Evolutionary conservation across 2,329 filamentous ascomycete genomes (phyloP).

Genomic region (Pseudomassariella vexata): DNA sequence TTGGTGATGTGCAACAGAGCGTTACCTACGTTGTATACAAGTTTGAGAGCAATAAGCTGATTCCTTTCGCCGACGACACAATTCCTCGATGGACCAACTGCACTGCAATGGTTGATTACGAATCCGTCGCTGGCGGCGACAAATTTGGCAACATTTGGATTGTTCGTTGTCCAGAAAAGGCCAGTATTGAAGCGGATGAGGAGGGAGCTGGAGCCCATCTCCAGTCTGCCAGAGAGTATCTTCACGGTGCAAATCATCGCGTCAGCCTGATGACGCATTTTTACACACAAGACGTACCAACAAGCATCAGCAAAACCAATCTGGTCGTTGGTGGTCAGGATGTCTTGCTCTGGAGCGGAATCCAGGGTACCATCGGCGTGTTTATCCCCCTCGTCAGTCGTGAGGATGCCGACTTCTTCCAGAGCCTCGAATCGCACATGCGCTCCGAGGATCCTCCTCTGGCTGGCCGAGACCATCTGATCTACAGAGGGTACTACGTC

Average conservation of each 20-base stretch:
- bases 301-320: constrained; percentile 80
- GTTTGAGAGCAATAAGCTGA: constrained; percentile 80
- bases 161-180: constrained; percentile 78
- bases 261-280: constrained; percentile 82
- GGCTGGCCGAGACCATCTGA: constrained; percentile 88
- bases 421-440: constrained; percentile 83
- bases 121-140: constrained; percentile 89
- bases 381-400: constrained; percentile 87
- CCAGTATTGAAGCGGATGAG: constrained; percentile 85
- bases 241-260: constrained; percentile 83
- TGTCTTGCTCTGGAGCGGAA: constrained; percentile 84
- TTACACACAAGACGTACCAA: constrained; percentile 88
- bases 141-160: constrained; percentile 98
- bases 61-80: constrained; percentile 89
- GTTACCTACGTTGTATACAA: constrained; percentile 94
- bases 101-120: constrained; percentile 93
- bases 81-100: constrained; percentile 87
- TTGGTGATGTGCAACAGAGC: constrained; percentile 84
- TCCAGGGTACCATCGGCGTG: constrained; percentile 91
- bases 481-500: constrained; percentile 92
- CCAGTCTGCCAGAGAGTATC: constrained; percentile 82
- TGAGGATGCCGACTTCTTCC: constrained; percentile 97
- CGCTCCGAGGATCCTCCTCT: constrained; percentile 81
- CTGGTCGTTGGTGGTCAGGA: constrained; percentile 89
- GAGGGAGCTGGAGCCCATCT: constrained; percentile 86